These are phyloP conservation scores for Hura crepitans DNA, from an alignment of 441 rosid species.

Conservation along the genomic window DNA sequence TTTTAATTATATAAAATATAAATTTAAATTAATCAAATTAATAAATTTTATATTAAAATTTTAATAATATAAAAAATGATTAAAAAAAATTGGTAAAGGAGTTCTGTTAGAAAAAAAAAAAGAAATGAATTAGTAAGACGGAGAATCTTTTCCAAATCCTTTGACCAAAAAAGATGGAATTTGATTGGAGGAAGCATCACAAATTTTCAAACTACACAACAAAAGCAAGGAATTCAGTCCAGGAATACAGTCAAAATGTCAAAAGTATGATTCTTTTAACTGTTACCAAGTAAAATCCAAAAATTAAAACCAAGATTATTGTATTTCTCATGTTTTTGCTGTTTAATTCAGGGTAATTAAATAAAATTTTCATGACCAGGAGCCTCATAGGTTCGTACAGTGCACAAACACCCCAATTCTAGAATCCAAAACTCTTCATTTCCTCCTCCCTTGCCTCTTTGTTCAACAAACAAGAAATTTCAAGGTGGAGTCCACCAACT, in stretches of 20 bases:
- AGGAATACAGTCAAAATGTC: not conserved
- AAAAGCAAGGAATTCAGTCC: not conserved
- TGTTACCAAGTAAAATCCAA: not conserved
- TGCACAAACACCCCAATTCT: not conserved
- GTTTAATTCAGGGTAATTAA: not conserved
- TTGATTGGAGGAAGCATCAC: slow-evolving; percentile 15
- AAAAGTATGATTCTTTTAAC: slow-evolving; percentile 9
- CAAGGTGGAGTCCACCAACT: slow-evolving; percentile 5
- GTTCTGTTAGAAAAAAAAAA: no score
- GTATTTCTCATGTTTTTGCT: not conserved
- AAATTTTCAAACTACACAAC: not conserved
- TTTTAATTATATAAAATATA: no score
- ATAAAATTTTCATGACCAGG: not conserved
- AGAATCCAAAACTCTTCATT: slow-evolving; percentile 13
- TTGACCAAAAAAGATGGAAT: slow-evolving; percentile 10
- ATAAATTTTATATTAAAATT: no score
- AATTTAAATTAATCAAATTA: no score
- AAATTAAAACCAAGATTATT: not conserved
- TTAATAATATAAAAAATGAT: no score
- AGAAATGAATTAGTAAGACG: not conserved
- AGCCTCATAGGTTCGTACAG: not conserved
- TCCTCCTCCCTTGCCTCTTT: not conserved
- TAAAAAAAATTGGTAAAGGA: no score
- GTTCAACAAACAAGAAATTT: slow-evolving; percentile 25
- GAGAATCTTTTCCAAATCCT: slow-evolving; percentile 11